Evolutionary conservation across 768 basidiomycete genomes (phyloP), one percentile per base, ranked within the genome.

Genomic region (Coprinellus micaceus): DNA sequence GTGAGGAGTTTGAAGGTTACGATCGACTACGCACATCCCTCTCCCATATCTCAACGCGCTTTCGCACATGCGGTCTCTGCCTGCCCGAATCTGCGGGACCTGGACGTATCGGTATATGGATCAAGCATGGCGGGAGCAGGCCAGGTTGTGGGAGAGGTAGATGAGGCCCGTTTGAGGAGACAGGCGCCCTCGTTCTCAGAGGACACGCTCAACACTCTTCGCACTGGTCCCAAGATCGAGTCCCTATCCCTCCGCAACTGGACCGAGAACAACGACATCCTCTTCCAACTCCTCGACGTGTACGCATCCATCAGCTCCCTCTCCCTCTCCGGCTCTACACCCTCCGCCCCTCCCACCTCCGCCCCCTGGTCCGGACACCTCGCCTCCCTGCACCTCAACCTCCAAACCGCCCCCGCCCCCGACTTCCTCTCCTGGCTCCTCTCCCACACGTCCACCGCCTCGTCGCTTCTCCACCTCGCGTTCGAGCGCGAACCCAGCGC

Each of bases 361-460:
- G 3, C 74, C 75, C 61, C 68, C 76, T 12, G 75, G 87, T 25
- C 65, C 77, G 52, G 74, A 12, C 26, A 33, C 29, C 46, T 60
- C 53, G 51, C 57, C 48, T 5, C 51, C 78, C 73, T 90, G 39
- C 77, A 80, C 56, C 75, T 88, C 70, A 86, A 87, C 69, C 83
- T 84, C 68, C 86, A 88, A 65, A 66, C 73, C n/a, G 69, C 80
- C 6, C 84, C 86, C 21, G 78, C 83, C 2, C 64, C 80, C 45
- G 83, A 85, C 33, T 84, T 89, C 67, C 70, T 87, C 61, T 73
- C 78, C 36, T 89, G 88, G 88, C 81, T 91, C 54, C 82, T 89
- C 24, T 78, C 82, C 62, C 75, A 80, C 55, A 85, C 86, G 30
- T 25, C 19, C 21, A 26, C 25, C 4, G 60, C 68, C 22, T 67